phyloP scores from a whole-genome alignment of 2,329 filamentous ascomycete genomes.

The Hypoxylon sp. region DNA sequence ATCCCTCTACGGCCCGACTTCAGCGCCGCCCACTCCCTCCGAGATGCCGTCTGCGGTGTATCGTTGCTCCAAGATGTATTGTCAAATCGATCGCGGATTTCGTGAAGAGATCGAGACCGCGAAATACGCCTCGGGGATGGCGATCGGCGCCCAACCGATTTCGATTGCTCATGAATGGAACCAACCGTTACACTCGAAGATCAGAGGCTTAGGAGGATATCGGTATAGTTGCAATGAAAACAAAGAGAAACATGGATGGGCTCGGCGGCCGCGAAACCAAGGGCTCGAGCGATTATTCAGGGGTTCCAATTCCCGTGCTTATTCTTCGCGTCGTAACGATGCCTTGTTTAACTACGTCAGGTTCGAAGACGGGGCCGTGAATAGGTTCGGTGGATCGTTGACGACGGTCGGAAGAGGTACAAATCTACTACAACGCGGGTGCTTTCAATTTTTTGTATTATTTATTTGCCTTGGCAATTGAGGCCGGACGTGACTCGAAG shows the following conservation, averaged over 20 bases:
- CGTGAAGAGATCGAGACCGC: constrained; percentile 10
- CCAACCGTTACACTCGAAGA: constrained; percentile 12
- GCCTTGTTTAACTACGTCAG: constrained; percentile 15
- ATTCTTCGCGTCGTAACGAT: constrained; percentile 24
- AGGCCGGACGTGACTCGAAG: constrained; percentile 9
- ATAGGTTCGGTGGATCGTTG: constrained; percentile 14
- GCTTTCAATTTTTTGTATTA: background rate
- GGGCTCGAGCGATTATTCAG: constrained; percentile 23
- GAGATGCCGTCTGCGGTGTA: constrained; percentile 16
- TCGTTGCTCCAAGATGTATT: constrained; percentile 15
- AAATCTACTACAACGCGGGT: background rate
- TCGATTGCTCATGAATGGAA: constrained; percentile 42
- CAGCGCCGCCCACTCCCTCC: constrained; percentile 47
- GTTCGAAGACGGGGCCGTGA: constrained; percentile 3
- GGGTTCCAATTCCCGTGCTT: constrained; percentile 20
- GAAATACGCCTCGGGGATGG: constrained; percentile 32
- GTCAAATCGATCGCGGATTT: constrained; percentile 8
- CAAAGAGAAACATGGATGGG: background rate
- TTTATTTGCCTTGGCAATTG: background rate
- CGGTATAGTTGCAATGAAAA: constrained; percentile 14
- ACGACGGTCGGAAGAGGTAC: constrained; percentile 9
- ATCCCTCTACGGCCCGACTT: constrained; percentile 47
- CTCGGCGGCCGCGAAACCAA: constrained; percentile 11
- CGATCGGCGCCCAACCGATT: constrained; percentile 39
- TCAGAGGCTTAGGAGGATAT: constrained; percentile 2